Evolutionary conservation across 495 filamentous ascomycete genomes (phyloP), one percentile per base, ranked within the genome.

Genomic region (Penicillium turbatum): DNA sequence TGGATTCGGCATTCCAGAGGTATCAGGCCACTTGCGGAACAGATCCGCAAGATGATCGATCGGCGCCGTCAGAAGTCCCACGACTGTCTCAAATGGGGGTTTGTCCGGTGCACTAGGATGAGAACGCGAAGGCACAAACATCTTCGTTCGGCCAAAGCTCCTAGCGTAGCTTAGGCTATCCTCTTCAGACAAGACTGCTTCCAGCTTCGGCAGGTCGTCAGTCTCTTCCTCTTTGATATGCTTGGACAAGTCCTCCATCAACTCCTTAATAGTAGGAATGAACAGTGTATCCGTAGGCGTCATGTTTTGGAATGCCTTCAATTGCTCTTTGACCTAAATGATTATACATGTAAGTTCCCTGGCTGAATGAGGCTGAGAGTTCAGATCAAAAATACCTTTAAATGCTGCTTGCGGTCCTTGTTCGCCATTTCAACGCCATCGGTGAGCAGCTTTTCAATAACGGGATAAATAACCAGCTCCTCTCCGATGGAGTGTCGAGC

Each of bases 381-480:
- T 15, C 15, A n/a, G 19, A 24, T 24, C 2, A 4, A 42, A 32
- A 64, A 29, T 63, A 82, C 82, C 13, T 58, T 51, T 30, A 79
- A 75, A 66, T 89, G 84, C 52, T 86, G 74, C 8, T 66, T 55
- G 4, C 84, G 75, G 56, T 87, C 82, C 48, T 81, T 82, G 19
- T 86, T 73, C 0, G 82, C 81, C 59, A 86, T 71, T 0, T 62
- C 53, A 13, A 66, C 38, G n/a, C 79, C 86, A 64, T 66, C 57
- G 27, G 73, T 59, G 0, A 86, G 47, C 41, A 83, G 48, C 55
- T 82, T 81, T 57, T 87, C 86, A 6, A 88, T 75, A 0, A 76
- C 76, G 0, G 85, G 86, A 66, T 87, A 87, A 17, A 87, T 68
- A 26, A 85, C 75, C 1, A 89, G 65, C 67, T 88, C 86, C 60